Evolutionary conservation across 2,329 filamentous ascomycete species (phyloP), one percentile per base, ranked within the genome.

Genomic region (Colletotrichum sp.): DNA sequence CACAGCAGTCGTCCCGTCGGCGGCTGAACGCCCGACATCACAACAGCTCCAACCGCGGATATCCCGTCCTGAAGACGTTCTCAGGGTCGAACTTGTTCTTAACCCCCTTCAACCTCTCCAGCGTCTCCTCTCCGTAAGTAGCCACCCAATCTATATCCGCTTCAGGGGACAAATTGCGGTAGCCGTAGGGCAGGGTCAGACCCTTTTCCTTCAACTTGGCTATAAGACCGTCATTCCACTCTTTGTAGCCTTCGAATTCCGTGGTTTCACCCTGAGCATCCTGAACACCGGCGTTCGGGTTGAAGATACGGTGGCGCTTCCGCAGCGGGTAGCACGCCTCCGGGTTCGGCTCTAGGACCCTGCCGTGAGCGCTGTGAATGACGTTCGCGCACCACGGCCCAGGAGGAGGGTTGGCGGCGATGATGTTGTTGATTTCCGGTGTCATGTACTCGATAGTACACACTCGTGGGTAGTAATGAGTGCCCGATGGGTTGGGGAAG

Each of bases 131-230:
- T 13, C 83, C 83, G 66, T 82, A 86, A 6, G 84, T 81, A 16
- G 78, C 79, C 34, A 76, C 78, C 39, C 82, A 77, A 26, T 82
- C 75, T 9, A 81, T 72, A 15, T 81, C 80, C 36, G 32, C 9
- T 6, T 71, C 71, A 2, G 66, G 36, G 2, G 65, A 32, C 16
- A 75, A 39, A 12, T 77, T 77, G 49, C 75, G 71, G 3, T 80
- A 78, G 4, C 80, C 72, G 30, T 70, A 78, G 0, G 81, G 80
- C 9, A 86, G 76, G 1, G 83, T 80, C 21, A 86, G 79, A 72
- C 84, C 86, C 7, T 80, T 78, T 3, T 78, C 80, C 24, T 80
- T 78, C 6, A 83, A 64, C 13, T 83, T 71, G 30, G 84, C 83
- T 9, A 76, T 76, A 1, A 80, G 49, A 13, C 80, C 79, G 6